Evolutionary conservation across 108 stramenopile genomes (phyloP).

Genomic region (Bacterosira constricta): DNA sequence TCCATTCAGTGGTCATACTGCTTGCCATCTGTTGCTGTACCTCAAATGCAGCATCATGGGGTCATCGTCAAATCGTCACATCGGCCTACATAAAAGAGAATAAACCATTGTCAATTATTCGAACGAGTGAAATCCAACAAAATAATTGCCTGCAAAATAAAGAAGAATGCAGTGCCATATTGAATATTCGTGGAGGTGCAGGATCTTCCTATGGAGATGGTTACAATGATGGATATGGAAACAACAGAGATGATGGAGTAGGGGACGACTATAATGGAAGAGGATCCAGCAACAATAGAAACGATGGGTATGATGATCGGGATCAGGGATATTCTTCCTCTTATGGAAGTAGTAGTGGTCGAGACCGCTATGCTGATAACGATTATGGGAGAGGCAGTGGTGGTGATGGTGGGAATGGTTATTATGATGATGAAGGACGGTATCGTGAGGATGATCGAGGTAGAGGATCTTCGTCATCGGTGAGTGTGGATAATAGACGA

Average conservation of each 20-base stretch:
- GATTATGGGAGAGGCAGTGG: constrained; percentile 16
- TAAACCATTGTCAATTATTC: too few species aligned
- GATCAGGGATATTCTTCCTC: constrained; percentile 5
- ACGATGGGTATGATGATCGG: constrained; percentile 15
- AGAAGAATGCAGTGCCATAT: background rate
- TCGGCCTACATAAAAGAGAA: too few species aligned
- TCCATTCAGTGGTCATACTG: too few species aligned
- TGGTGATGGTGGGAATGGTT: constrained; percentile 15
- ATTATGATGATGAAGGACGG: constrained; percentile 49
- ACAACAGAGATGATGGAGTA: constrained; percentile 2
- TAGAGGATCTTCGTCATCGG: background rate
- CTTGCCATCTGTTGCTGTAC: too few species aligned
- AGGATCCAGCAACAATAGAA: constrained; percentile 5
- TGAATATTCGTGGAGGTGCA: constrained; percentile 24
- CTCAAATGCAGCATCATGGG: too few species aligned
- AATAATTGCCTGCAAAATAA: too few species aligned
- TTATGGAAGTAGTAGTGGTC: background rate
- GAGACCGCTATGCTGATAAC: constrained; percentile 29
- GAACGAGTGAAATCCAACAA: too few species aligned
- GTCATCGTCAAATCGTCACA: too few species aligned
- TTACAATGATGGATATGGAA: constrained; percentile 23
- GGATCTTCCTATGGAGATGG: constrained; percentile 14
- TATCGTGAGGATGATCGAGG: constrained; percentile 30
- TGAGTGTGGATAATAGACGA: background rate
- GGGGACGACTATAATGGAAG: background rate